These are phyloP conservation scores for Colletotrichum coccodes DNA, from an alignment of 2,329 filamentous ascomycete species.

Conservation along the genomic window DNA sequence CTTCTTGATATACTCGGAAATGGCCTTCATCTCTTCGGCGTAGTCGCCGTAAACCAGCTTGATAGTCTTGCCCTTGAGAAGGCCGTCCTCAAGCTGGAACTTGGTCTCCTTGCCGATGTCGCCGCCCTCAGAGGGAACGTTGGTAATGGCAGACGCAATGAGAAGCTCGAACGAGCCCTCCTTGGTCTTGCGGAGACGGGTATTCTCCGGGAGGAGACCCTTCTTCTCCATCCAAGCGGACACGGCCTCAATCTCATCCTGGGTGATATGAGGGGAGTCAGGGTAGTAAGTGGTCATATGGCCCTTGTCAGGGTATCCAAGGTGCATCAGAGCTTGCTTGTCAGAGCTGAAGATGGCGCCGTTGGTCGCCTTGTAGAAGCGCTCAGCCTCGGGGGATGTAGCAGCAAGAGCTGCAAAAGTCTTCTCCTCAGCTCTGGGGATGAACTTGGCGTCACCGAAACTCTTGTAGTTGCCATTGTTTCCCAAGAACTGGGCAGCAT, in stretches of 20 bases:
- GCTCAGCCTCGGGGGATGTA: slow-evolving; percentile 67
- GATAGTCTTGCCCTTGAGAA: slow-evolving; percentile 73
- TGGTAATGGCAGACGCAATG: slow-evolving; percentile 74
- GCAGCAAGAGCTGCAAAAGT: slow-evolving; percentile 73
- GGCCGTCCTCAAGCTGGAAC: slow-evolving; percentile 68
- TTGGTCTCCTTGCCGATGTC: slow-evolving; percentile 75
- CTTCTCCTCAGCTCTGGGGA: slow-evolving; percentile 75
- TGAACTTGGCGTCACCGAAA: slow-evolving; percentile 86
- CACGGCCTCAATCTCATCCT: slow-evolving; percentile 78
- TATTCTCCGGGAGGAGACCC: slow-evolving; percentile 80
- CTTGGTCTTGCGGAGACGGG: slow-evolving; percentile 74
- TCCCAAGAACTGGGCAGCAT: slow-evolving; percentile 81
- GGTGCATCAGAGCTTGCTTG: slow-evolving; percentile 73
- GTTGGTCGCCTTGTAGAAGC: slow-evolving; percentile 73
- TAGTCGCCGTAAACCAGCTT: slow-evolving; percentile 82
- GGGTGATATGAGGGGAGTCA: slow-evolving; percentile 77
- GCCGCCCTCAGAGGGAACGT: slow-evolving; percentile 69
- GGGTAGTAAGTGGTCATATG: slow-evolving; percentile 88
- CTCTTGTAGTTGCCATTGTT: slow-evolving; percentile 89
- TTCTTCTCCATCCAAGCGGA: slow-evolving; percentile 80
- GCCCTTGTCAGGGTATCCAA: slow-evolving; percentile 79
- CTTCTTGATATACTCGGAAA: slow-evolving; percentile 73
- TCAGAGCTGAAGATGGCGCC: slow-evolving; percentile 78
- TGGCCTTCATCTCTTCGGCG: slow-evolving; percentile 74
- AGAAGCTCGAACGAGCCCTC: slow-evolving; percentile 76